phyloP scores from a whole-genome alignment of 2,329 filamentous ascomycete genomes.

The Teratosphaeria destructans region DNA sequence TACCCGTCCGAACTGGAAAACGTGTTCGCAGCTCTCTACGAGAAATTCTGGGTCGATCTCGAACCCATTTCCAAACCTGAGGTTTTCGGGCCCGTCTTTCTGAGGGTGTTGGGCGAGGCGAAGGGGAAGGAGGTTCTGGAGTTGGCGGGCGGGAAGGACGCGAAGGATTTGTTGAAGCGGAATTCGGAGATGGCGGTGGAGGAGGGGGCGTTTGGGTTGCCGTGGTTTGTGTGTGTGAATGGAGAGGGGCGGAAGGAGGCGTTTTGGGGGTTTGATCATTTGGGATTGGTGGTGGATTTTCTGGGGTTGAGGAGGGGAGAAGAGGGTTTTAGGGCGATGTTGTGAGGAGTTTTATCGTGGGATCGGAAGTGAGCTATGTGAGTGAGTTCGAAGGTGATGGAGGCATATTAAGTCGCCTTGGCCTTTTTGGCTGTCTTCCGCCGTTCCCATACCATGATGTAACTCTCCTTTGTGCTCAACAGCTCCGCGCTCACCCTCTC shows the following conservation, averaged over 20 bases:
- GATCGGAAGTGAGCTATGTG: neutral
- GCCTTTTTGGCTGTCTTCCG: constrained; percentile 36
- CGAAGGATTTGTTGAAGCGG: constrained; percentile 36
- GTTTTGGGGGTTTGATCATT: constrained; percentile 53
- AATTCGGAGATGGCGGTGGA: constrained; percentile 44
- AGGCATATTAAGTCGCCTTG: neutral
- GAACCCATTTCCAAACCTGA: constrained; percentile 37
- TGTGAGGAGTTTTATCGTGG: constrained; percentile 13
- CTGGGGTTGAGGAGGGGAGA: constrained; percentile 38
- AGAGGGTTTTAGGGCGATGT: constrained; percentile 28
- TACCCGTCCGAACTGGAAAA: constrained; percentile 30
- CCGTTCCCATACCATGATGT: constrained; percentile 93
- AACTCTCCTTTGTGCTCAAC: constrained; percentile 85
- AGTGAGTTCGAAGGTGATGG: too few species aligned
- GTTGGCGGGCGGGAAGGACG: constrained; percentile 27
- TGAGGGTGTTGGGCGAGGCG: constrained; percentile 34
- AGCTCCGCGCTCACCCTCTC: constrained; percentile 82
- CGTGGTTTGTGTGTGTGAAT: constrained; percentile 50
- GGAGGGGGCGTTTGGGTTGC: constrained; percentile 50
- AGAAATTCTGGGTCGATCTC: constrained; percentile 43
- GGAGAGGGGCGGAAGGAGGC: constrained; percentile 41
- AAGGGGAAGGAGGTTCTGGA: constrained; percentile 31
- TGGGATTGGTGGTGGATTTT: constrained; percentile 45
- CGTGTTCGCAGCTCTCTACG: constrained; percentile 39
- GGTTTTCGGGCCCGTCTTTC: constrained; percentile 35